Base-by-base conservation (phyloP, 495 filamentous ascomycete genomes). In the Tuber magnatum region DNA sequence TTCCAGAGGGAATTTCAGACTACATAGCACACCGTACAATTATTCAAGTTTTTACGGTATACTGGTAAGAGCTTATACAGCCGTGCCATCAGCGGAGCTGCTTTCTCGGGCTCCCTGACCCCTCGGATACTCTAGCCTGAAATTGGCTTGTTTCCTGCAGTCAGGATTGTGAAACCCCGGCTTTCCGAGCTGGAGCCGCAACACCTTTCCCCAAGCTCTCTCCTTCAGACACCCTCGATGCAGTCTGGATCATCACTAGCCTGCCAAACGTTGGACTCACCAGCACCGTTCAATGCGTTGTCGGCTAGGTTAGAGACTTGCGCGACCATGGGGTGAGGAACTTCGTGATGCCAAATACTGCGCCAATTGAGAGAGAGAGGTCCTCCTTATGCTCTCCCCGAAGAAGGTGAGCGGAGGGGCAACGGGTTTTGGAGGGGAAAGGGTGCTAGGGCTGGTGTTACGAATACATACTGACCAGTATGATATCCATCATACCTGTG, bases 231-330 rank as follows among this genome's bases (percentile, higher is more conserved):
- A 91, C 90, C 4, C 89, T 92, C 8, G 93, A 92, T 77, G 84
- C 89, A 1, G 87, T 93, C 48, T 94, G 90, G 91, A 92, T 93
- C 80, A 80, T 93, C 40, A 87, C 87, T 32, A 90, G 92, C 81
- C 86, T 85, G 56, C 88, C 92, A 81, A 81, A 87, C 38, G 73
- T 85, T 0, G 87, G 86, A 2, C 89, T 86, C 65, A 90, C 87
- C 4, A 87, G 90, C 80, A 92, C 89, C 80, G 84, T 89, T 35
- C 86, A 88, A 75, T 93, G 92, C 79, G 84, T 93, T 8, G 91
- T 89, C 83, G 74, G 85, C 6, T 83, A 85, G 0, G 86, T 92
- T 69, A 87, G 90, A 74, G 71, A 71, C 44, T 85, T 93, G 1
- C 91, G 92, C 84, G 82, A 84, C 61, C 86, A 87, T 61, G 91